Evolutionary conservation across 2,329 filamentous ascomycete species (phyloP).

Genomic region (Aspergillus clavatus): DNA sequence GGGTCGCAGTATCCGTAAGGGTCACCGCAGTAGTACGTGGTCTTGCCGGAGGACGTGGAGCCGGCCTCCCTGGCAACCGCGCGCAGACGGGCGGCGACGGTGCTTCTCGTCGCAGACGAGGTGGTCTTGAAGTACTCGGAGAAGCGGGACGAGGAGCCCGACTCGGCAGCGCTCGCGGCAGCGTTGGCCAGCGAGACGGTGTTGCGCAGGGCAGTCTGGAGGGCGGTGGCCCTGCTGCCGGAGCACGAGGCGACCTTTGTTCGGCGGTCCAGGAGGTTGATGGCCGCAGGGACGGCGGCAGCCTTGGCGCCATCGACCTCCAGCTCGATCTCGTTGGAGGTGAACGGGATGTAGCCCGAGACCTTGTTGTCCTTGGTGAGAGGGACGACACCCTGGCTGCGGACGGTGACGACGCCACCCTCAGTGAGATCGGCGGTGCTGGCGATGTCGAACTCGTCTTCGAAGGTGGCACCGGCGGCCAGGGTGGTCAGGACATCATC

Average conservation of each 20-base stretch:
- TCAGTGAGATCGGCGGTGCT: conserved; percentile 37
- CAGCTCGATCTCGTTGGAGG: conserved; percentile 56
- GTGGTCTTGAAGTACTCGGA: conserved; percentile 60
- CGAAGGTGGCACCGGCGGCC: conserved; percentile 23
- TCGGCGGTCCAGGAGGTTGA: conserved; percentile 43
- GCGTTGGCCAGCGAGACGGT: conserved; percentile 44
- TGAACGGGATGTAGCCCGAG: conserved; percentile 52
- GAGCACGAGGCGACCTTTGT: conserved; percentile 53
- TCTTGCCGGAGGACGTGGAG: conserved; percentile 45
- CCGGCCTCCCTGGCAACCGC: conserved; percentile 54
- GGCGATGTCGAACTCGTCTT: conserved; percentile 35
- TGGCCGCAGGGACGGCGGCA: conserved; percentile 46
- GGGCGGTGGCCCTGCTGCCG: conserved; percentile 42
- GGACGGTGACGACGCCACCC: conserved; percentile 54
- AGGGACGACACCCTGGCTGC: conserved; percentile 53
- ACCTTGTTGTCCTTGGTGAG: conserved; percentile 51
- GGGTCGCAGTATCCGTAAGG: conserved; percentile 48
- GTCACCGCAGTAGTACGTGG: conserved; percentile 57
- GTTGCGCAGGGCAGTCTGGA: conserved; percentile 50
- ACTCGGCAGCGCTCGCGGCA: conserved; percentile 50
- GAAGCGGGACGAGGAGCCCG: conserved; percentile 35
- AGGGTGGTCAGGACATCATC: conserved; percentile 28
- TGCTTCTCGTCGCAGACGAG: conserved; percentile 40
- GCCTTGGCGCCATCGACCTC: conserved; percentile 55
- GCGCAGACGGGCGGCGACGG: conserved; percentile 50